Evolutionary conservation across 2,329 filamentous ascomycete species (phyloP), one percentile per base, ranked within the genome.

Genomic region (Arthrobotrys iridis): DNA sequence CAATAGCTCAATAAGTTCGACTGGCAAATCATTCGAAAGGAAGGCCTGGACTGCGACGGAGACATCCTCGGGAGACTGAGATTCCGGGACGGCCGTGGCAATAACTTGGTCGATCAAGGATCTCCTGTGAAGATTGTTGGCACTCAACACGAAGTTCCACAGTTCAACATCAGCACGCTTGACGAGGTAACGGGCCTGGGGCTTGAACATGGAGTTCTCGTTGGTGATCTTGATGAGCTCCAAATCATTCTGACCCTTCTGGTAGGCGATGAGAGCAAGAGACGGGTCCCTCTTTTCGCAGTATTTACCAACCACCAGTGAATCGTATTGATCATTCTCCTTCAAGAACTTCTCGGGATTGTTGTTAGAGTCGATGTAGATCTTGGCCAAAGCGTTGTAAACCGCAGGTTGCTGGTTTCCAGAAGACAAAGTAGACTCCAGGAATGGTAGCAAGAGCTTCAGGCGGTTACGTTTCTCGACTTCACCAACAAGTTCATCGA

Each of bases 121-220:
- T 72, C 95, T 90, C 43, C 95, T 91, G 82, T 98, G 93, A 77
- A 97, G 88, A 83, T 99, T 99, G 87, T 97, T 98, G 79, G 93
- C 89, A 82, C 91, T 97, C 33, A 99, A 87, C 11, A 98, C 95
- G 81, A 97, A 99, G 60, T 87, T 86, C 96, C 96, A 99, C 52
- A 99, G 89, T 82, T 99, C 95, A 1, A 86, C 82, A 80, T 99
- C 95, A 37, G 92, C 91, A 78, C 95, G 90, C 80, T 97, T 93
- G 60, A 99, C 86, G 22, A 99, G 87, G 83, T 99, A 99, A 37
- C 95, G 91, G 71, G 93, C 94, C 83, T 99, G 95, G n/a, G 92
- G 92, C 80, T 93, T 91, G 87, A 97, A 99, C 95, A 99, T 99
- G n/a, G 92, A 90, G 84, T 99, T 99, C 84, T 99, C 96, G 80